phyloP scores from a whole-genome alignment of 208 protist species.

The Wallacemonas sp. region DNA sequence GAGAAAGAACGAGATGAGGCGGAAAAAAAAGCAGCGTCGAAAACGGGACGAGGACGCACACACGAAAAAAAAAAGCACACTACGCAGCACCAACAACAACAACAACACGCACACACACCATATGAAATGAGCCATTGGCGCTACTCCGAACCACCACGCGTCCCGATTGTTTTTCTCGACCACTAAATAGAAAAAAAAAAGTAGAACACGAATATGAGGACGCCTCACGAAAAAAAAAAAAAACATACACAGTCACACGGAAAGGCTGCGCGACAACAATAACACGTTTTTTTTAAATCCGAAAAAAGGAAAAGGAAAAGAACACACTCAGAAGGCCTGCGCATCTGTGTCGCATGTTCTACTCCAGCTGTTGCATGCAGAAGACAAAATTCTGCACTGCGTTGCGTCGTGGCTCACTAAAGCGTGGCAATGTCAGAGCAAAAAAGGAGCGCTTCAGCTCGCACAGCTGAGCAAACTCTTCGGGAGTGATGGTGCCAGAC shows the following conservation, averaged over 20 bases:
- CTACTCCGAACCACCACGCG: too few relatives aligned
- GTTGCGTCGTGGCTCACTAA: conserved; percentile 50
- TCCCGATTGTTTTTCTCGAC: too few relatives aligned
- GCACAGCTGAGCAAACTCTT: conserved; percentile 56
- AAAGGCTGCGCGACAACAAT: too few relatives aligned
- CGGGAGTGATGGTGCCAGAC: conserved; percentile 59
- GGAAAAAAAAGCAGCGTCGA: not conserved
- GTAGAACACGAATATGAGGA: conserved; percentile 1
- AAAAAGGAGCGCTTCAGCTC: conserved; percentile 48
- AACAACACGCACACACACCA: not conserved
- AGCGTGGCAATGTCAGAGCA: conserved; percentile 41
- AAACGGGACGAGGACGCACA: too few relatives aligned
- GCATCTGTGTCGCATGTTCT: too few relatives aligned
- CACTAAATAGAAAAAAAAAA: too few relatives aligned
- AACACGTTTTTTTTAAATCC: too few relatives aligned
- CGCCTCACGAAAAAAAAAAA: not conserved
- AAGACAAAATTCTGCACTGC: conserved; percentile 63
- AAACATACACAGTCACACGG: too few relatives aligned
- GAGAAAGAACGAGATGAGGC: not conserved
- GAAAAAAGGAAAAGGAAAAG: conserved; percentile 4
- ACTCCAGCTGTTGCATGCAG: conserved; percentile 82
- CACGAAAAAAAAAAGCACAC: conserved; percentile 6
- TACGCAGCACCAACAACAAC: not conserved
- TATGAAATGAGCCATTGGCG: too few relatives aligned
- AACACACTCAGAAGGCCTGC: not conserved